These are phyloP conservation scores for Fusarium piperis DNA, from an alignment of 2,329 filamentous ascomycete species.

Conservation along the genomic window DNA sequence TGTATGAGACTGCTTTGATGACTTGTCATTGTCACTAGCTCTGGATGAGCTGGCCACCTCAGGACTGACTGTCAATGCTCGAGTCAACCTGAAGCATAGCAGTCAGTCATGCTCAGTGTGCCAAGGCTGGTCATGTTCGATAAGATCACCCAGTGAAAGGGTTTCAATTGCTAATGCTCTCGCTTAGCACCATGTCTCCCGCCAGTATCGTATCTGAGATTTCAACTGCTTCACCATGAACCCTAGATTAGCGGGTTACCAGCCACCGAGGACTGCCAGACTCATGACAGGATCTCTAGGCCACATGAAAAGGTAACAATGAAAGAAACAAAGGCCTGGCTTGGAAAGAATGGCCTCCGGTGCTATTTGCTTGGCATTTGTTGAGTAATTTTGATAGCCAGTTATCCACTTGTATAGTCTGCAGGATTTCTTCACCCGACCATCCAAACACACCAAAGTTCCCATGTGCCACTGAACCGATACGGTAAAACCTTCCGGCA, in stretches of 20 bases:
- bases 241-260: neutral
- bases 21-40: constrained; percentile 21
- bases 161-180: neutral
- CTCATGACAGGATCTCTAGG: neutral
- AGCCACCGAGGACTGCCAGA: neutral
- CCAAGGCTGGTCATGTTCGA: neutral
- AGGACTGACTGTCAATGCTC: neutral
- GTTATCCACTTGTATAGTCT: neutral
- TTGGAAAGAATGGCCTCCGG: neutral
- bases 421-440: neutral
- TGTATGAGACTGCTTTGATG: constrained; percentile 3
- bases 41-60: constrained; percentile 25
- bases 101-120: neutral
- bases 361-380: neutral
- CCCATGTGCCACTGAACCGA: neutral
- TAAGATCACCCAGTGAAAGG: neutral
- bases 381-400: neutral
- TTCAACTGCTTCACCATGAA: neutral
- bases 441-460: neutral
- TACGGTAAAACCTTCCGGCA: neutral
- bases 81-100: neutral
- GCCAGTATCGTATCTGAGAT: neutral
- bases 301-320: neutral
- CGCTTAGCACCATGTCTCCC: neutral
- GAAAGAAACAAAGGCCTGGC: neutral